phyloP scores from a whole-genome alignment of 208 protist species.

The Acanthamoeba rhysodes region DNA sequence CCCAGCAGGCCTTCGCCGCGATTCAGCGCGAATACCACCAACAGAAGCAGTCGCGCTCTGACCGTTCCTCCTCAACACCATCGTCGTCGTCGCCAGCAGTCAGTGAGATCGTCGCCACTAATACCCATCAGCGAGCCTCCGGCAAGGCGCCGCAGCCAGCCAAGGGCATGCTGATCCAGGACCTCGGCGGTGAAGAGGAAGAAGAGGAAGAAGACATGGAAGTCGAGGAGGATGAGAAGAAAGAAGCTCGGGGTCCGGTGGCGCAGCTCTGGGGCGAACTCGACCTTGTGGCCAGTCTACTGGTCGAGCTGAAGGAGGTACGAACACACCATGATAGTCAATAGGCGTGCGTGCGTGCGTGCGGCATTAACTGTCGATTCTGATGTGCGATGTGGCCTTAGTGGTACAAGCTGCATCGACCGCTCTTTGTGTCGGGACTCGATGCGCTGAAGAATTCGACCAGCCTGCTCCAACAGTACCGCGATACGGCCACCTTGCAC shows the following conservation, averaged over 20 bases:
- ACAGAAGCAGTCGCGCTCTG: background rate
- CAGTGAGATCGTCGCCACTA: background rate
- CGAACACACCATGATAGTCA: no score
- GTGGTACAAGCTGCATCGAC: slow-evolving; percentile 40
- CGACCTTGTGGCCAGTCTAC: background rate
- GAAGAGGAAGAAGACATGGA: background rate
- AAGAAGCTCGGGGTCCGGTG: background rate
- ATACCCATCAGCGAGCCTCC: no score
- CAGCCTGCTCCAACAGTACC: slow-evolving; percentile 9
- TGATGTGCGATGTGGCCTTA: background rate
- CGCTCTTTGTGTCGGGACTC: slow-evolving; percentile 23
- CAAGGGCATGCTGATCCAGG: background rate
- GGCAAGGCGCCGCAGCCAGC: background rate
- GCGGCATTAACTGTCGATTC: no score
- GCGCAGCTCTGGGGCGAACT: background rate
- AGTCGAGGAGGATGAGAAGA: background rate
- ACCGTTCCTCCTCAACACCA: background rate
- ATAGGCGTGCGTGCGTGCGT: background rate
- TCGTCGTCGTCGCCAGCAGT: background rate
- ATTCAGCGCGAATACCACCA: background rate
- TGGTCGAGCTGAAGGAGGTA: slow-evolving; percentile 37
- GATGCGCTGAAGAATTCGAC: background rate
- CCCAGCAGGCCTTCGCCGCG: background rate
- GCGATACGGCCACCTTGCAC: background rate
- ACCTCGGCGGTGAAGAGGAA: background rate